Conservation (phyloP, 108 stramenopile genomes). For the Nitzschia putrida region DNA sequence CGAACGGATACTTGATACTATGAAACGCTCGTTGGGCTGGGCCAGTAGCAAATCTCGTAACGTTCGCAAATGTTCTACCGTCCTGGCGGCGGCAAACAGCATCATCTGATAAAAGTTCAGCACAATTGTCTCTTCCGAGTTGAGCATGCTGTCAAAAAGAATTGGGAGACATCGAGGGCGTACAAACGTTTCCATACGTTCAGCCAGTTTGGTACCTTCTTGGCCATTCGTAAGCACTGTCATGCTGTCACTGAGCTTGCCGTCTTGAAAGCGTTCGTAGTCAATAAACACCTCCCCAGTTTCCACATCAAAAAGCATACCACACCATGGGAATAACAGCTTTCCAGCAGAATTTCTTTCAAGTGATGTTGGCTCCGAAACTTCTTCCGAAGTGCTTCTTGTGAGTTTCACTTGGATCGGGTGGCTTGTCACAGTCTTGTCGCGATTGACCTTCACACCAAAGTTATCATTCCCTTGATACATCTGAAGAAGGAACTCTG, state of each 20-base stretch:
- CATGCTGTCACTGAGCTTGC: constrained; percentile 52
- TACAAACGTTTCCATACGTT: constrained; percentile 72
- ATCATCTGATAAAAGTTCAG: constrained; percentile 75
- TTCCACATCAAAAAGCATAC: constrained; percentile 74
- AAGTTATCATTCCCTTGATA: constrained; percentile 57
- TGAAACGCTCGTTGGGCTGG: not conserved
- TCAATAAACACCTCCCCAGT: constrained; percentile 80
- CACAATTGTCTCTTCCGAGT: constrained; percentile 46
- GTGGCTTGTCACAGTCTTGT: constrained; percentile 53
- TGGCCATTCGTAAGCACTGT: constrained; percentile 49
- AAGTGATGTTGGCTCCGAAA: not conserved
- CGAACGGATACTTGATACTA: constrained; percentile 24
- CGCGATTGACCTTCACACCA: constrained; percentile 72
- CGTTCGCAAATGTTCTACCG: constrained; percentile 51
- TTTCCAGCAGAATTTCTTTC: not conserved
- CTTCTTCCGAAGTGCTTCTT: not conserved
- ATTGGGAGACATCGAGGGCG: constrained; percentile 76
- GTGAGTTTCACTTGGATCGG: constrained; percentile 6
- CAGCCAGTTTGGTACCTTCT: constrained; percentile 51
- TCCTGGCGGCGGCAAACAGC: constrained; percentile 67
- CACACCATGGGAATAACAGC: constrained; percentile 80
- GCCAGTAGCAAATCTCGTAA: not conserved
- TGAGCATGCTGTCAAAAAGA: constrained; percentile 71
- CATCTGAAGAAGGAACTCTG: constrained; percentile 61
- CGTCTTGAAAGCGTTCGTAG: constrained; percentile 58